These are phyloP conservation scores for Terana coerulea DNA, from an alignment of 768 basidiomycete genomes.

Conservation along the genomic window DNA sequence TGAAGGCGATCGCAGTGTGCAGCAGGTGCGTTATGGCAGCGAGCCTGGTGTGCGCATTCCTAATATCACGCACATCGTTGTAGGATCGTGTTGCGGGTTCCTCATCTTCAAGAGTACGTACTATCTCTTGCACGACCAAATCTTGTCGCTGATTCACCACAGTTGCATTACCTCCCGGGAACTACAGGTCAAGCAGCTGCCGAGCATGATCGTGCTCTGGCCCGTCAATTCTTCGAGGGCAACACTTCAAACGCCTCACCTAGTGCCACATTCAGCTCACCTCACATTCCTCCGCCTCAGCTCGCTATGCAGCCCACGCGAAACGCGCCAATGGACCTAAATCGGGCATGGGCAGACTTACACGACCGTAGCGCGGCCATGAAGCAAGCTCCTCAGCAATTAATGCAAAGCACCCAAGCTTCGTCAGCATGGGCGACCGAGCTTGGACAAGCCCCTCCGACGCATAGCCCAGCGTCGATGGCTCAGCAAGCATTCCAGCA, in stretches of 20 bases:
- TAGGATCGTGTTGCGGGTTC: slow-evolving; percentile 76
- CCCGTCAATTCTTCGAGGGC: slow-evolving; percentile 74
- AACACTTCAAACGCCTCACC: slow-evolving; percentile 32
- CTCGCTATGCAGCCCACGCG: slow-evolving; percentile 23
- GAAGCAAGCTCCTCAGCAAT: slow-evolving; percentile 32
- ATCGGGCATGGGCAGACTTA: slow-evolving; percentile 44
- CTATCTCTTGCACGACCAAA: background rate
- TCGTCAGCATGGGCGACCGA: slow-evolving; percentile 49
- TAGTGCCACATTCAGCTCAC: slow-evolving; percentile 32
- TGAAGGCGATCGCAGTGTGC: slow-evolving; percentile 83
- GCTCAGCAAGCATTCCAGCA: slow-evolving; percentile 24
- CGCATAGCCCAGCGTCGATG: slow-evolving; percentile 29
- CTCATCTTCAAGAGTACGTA: slow-evolving; percentile 63
- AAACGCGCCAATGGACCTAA: slow-evolving; percentile 33
- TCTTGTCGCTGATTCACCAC: background rate
- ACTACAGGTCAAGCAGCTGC: slow-evolving; percentile 45
- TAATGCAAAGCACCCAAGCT: slow-evolving; percentile 21
- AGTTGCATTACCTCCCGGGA: slow-evolving; percentile 78
- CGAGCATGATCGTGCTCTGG: slow-evolving; percentile 68
- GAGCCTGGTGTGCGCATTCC: background rate
- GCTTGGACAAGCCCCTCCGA: slow-evolving; percentile 36
- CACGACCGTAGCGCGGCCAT: background rate
- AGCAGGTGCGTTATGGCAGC: slow-evolving; percentile 64
- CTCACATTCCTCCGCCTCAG: slow-evolving; percentile 29
- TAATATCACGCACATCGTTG: background rate